phyloP scores from a whole-genome alignment of 768 basidiomycete species.

The Thelephora ganbajun region DNA sequence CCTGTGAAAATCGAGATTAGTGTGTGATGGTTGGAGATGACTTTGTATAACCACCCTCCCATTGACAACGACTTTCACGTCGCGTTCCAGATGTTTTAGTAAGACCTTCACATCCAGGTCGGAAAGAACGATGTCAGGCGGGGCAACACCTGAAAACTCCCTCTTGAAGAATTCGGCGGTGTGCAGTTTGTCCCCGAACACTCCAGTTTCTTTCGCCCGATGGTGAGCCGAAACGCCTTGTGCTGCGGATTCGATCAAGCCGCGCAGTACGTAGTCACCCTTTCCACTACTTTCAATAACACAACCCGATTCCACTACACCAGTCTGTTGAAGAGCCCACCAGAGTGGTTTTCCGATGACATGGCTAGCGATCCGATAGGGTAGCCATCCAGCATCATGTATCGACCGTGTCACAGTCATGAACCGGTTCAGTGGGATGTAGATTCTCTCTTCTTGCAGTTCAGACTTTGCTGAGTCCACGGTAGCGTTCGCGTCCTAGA shows the following conservation, averaged over 20 bases:
- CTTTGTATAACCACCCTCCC: neutral
- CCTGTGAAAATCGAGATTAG: neutral
- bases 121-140: no score
- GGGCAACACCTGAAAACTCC: no score
- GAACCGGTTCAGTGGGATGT: neutral
- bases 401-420: neutral
- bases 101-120: no score
- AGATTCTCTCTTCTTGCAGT: neutral
- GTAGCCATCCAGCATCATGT: neutral
- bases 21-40: no score
- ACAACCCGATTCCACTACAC: slow-evolving; percentile 1
- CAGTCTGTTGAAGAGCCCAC: no score
- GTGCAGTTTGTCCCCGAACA: slow-evolving; percentile 54
- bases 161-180: slow-evolving; percentile 47
- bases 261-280: slow-evolving; percentile 41
- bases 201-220: no score
- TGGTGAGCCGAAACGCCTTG: slow-evolving; percentile 34
- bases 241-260: slow-evolving; percentile 57
- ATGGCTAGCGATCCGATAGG: neutral
- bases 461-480: neutral
- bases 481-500: no score
- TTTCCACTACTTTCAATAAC: slow-evolving; percentile 65
- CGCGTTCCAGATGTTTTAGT: no score
- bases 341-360: neutral
- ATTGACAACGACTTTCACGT: no score